Conservation (phyloP, 148 eudicot genomes). For the Silene latifolia region DNA sequence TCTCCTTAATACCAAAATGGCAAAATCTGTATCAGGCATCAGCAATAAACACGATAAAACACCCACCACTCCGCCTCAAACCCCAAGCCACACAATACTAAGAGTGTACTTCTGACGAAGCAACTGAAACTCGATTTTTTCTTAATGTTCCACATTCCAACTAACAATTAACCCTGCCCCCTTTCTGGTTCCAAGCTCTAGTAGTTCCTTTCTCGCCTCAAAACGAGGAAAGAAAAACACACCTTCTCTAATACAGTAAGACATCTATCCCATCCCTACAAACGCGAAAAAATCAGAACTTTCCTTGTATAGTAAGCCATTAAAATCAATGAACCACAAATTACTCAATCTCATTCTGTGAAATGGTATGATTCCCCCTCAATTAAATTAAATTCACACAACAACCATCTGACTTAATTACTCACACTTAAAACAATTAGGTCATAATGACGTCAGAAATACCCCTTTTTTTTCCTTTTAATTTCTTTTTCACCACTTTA, state of each 20-base stretch:
- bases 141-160: not conserved
- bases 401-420: not conserved
- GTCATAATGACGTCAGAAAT: constrained; percentile 27
- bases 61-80: not conserved
- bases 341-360: not conserved
- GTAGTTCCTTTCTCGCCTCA: not conserved
- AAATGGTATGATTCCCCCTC: not conserved
- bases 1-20: not conserved
- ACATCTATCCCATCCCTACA: not conserved
- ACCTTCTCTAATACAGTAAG: not conserved
- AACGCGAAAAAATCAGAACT: not conserved
- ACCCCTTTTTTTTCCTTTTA: not conserved
- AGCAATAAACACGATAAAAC: not conserved
- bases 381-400: not conserved
- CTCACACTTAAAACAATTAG: not conserved
- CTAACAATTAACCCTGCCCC: not conserved
- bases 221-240: not conserved
- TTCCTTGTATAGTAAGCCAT: not conserved
- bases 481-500: not conserved
- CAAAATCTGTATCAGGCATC: not conserved
- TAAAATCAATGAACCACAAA: not conserved
- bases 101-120: not conserved
- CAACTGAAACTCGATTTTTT: not conserved
- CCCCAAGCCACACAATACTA: not conserved
- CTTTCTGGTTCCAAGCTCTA: too few species aligned